These are phyloP conservation scores for Psidium friedrichsthalianum DNA, from an alignment of 345 rosid species.

Conservation along the genomic window DNA sequence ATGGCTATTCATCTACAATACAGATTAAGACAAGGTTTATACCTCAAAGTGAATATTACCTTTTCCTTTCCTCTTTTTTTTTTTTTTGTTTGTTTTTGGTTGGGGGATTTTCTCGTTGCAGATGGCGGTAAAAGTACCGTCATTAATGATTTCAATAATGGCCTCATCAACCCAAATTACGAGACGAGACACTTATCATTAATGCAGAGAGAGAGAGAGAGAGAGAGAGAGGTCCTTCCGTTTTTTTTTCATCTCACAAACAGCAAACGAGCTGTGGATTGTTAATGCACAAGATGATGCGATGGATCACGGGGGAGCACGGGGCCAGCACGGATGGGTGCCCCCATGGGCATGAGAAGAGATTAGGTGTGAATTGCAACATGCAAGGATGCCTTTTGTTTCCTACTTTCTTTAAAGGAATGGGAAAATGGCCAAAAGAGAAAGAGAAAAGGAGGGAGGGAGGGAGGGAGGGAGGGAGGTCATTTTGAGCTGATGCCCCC, in stretches of 20 bases:
- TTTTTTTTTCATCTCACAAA: no score
- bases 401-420: not conserved
- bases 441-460: not conserved
- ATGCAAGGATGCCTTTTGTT: not conserved
- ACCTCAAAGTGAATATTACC: not conserved
- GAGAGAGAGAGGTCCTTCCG: no score
- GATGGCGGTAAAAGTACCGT: no score
- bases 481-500: not conserved
- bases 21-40: not conserved
- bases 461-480: not conserved
- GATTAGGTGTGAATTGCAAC: not conserved
- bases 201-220: no score
- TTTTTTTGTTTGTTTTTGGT: not conserved
- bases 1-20: not conserved
- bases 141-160: no score
- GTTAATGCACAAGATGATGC: no score
- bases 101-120: no score
- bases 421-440: not conserved
- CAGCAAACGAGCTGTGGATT: no score
- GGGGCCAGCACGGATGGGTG: no score
- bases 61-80: not conserved
- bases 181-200: no score
- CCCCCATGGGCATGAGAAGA: not conserved
- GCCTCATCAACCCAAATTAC: no score
- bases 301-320: no score